phyloP scores from a whole-genome alignment of 352 stramenopile genomes.

The Globisporangium barbulae region DNA sequence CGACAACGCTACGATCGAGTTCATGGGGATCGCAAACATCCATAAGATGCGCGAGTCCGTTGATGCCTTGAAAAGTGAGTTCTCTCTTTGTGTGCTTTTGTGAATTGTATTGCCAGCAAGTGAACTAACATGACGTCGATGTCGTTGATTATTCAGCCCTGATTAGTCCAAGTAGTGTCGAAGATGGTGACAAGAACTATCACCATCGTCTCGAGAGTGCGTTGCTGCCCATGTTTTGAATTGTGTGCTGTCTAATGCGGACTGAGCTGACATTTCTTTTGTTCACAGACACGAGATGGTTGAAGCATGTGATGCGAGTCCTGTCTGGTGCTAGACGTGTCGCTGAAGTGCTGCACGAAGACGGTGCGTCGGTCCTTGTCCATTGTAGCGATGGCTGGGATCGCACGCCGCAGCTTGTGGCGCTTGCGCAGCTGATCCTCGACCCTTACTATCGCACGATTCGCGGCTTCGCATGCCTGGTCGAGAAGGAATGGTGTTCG shows the following conservation, averaged over 20 bases:
- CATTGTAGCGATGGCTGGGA: slow-evolving; percentile 89
- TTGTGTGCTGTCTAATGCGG: not conserved
- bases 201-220: slow-evolving; percentile 85
- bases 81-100: not conserved
- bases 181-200: slow-evolving; percentile 88
- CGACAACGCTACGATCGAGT: slow-evolving; percentile 93
- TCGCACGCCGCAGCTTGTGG: slow-evolving; percentile 79
- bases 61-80: slow-evolving; percentile 75
- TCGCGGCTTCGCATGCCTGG: slow-evolving; percentile 72
- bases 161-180: slow-evolving; percentile 74
- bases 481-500: slow-evolving; percentile 87
- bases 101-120: not conserved
- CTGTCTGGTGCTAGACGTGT: slow-evolving; percentile 66
- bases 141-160: slow-evolving; percentile 37
- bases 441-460: slow-evolving; percentile 87
- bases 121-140: not conserved
- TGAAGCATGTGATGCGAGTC: slow-evolving; percentile 93
- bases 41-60: slow-evolving; percentile 97
- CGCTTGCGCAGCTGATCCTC: slow-evolving; percentile 79
- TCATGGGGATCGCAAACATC: slow-evolving; percentile 99
- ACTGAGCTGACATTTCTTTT: not conserved
- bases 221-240: not conserved
- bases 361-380: slow-evolving; percentile 72
- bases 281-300: slow-evolving; percentile 91
- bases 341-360: slow-evolving; percentile 81